phyloP scores from a whole-genome alignment of 2,329 filamentous ascomycete genomes.

The Didymellaceae sp. region DNA sequence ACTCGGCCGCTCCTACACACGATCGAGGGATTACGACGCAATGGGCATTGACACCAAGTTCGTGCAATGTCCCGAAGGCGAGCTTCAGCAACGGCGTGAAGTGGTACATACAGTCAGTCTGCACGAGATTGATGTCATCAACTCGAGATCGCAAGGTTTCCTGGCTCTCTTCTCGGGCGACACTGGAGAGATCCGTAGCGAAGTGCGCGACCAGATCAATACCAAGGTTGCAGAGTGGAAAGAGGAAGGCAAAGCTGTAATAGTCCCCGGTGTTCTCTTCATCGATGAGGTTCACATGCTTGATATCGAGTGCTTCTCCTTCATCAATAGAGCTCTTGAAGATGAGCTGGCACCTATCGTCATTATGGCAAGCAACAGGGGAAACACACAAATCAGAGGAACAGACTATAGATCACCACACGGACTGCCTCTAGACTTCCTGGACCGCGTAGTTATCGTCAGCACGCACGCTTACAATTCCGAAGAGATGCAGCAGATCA shows the following conservation, averaged over 20 bases:
- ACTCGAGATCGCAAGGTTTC: conserved; percentile 98
- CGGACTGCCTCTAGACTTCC: conserved; percentile 91
- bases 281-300: conserved; percentile 99
- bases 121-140: conserved; percentile 99
- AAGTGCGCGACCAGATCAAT: conserved; percentile 98
- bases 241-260: conserved; percentile 98
- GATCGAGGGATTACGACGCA: conserved; percentile 96
- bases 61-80: conserved; percentile 94
- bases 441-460: conserved; percentile 95
- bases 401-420: conserved; percentile 94
- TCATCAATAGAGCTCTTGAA: conserved; percentile 95
- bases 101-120: conserved; percentile 95
- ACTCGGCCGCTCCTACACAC: conserved; percentile 90
- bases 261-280: conserved; percentile 95
- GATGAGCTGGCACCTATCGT: conserved; percentile 94
- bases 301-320: conserved; percentile 98
- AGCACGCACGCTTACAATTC: conserved; percentile 83
- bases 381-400: conserved; percentile 87
- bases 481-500: conserved; percentile 90
- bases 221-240: conserved; percentile 99
- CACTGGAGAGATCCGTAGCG: conserved; percentile 95
- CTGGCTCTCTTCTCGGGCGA: conserved; percentile 96
- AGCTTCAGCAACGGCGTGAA: conserved; percentile 96
- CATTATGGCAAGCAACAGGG: conserved; percentile 98
- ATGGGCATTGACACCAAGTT: conserved; percentile 99